Conservation (phyloP, 148 eudicot genomes). For the Chenopodium quinoa region DNA sequence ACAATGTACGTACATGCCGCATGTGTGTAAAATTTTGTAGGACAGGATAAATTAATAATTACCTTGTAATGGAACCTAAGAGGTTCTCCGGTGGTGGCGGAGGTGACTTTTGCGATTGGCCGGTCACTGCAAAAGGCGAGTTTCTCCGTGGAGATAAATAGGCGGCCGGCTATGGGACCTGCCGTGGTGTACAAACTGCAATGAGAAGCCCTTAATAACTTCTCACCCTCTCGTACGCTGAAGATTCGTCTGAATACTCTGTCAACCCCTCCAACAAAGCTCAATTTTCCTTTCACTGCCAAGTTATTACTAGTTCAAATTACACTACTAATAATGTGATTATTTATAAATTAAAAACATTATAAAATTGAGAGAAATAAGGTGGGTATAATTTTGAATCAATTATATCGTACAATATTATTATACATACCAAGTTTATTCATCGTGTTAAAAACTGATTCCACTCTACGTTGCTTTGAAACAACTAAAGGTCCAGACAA, state of each 20-base stretch:
- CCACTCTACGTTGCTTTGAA: slow-evolving; percentile 12
- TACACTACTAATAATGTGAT: no score
- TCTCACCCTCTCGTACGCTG: slow-evolving; percentile 22
- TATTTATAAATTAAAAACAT: no score
- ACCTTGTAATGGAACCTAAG: slow-evolving; percentile 30
- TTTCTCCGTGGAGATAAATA: slow-evolving; percentile 18
- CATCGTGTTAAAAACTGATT: slow-evolving; percentile 21
- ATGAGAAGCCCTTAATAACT: slow-evolving; percentile 9
- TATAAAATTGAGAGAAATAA: no score
- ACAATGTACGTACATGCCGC: no score
- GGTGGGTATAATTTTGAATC: no score
- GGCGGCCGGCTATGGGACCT: slow-evolving; percentile 17
- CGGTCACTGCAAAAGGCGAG: slow-evolving; percentile 22
- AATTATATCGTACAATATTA: no score
- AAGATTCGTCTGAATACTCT: slow-evolving; percentile 23
- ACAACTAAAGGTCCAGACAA: slow-evolving; percentile 15
- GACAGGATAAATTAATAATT: not conserved
- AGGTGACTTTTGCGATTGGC: slow-evolving; percentile 13
- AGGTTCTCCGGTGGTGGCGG: slow-evolving; percentile 2
- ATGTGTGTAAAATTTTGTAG: no score
- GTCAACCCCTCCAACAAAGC: slow-evolving; percentile 13
- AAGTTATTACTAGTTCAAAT: no score
- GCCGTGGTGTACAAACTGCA: slow-evolving; percentile 30
- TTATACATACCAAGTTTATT: slow-evolving; percentile 28
- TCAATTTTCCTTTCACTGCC: slow-evolving; percentile 27